phyloP scores from a whole-genome alignment of 225 moss, liverwort and hornwort species.

The Polytrichum formosum region DNA sequence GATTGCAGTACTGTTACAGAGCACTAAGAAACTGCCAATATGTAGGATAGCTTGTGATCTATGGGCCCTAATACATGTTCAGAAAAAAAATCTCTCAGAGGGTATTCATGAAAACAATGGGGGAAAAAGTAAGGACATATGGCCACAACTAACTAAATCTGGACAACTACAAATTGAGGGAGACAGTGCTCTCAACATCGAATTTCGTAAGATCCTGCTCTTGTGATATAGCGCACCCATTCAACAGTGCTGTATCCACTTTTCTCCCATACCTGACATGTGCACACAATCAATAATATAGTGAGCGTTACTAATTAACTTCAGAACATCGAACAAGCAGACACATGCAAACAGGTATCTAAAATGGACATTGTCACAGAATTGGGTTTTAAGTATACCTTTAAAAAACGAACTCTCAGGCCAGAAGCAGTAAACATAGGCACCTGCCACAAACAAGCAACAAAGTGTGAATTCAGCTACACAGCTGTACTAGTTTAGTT shows the following conservation, averaged over 20 bases:
- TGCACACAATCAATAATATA: neutral
- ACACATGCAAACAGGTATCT: too few species aligned
- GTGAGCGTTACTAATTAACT: neutral
- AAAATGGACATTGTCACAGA: too few species aligned
- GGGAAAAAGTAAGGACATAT: neutral
- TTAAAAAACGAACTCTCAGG: constrained; percentile 81
- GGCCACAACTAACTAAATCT: constrained; percentile 23
- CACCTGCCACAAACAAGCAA: constrained; percentile 37
- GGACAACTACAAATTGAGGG: constrained; percentile 26
- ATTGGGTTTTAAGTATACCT: constrained; percentile 32
- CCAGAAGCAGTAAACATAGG: constrained; percentile 96
- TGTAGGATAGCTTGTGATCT: constrained; percentile 30
- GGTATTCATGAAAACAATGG: constrained; percentile 19
- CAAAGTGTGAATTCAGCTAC: neutral
- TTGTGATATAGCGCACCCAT: constrained; percentile 99
- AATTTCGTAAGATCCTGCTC: constrained; percentile 94
- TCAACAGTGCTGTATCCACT: constrained; percentile 96
- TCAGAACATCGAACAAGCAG: too few species aligned
- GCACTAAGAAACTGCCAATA: constrained; percentile 23
- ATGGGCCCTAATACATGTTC: constrained; percentile 19
- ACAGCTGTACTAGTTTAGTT: too few species aligned
- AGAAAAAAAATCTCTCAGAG: constrained; percentile 18
- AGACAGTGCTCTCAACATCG: constrained; percentile 59
- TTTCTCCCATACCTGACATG: constrained; percentile 92
- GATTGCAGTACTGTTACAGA: neutral